Base-by-base conservation (phyloP, 1,139 yeast genomes). In the Sugiyamaella novakii region DNA sequence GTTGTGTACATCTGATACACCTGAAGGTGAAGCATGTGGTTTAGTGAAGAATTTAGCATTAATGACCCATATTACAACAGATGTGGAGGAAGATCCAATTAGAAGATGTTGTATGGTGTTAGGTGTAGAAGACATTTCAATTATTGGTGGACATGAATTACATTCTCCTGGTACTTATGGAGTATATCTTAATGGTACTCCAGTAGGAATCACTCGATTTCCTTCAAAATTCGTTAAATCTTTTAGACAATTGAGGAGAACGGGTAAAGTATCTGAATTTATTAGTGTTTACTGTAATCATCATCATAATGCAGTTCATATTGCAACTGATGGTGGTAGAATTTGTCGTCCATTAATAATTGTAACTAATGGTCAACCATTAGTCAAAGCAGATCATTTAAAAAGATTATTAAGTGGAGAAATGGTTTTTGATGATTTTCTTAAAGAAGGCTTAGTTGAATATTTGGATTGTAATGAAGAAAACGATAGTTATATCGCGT, bases 1-100 rank as follows among this genome's bases (percentile, higher is more conserved):
- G 98, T 76, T 92, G 55, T 92, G 99, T 77, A 89, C 98, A 5
- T 87, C 98, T 0, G 99, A 92, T 78, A 92, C 99, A 0, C 99
- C 99, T 2, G 99, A 92, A 78, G 99, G 99, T 76, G 99, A 94
- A 69, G 98, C 99, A 1, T 92, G 99, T 81, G 99, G 99, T 63
- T 78, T 92, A 67, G 98, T 92, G 29, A 92, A 92, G 69, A 92
- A 92, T 65, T 75, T 92, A 67, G 98, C 98, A 1, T 77, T 92
- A 49, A 92, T 92, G 99, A 92, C 99, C 12, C 99, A 92, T 70
- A 94, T 92, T 63, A 92, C 99, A 7, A 91, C 98, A 2, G 99
- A 92, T 68, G 98, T 88, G 61, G 99, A 92, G 68, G 98, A 92
- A 65, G 86, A 77, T 14, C 98, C 98, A 11, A 81, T 92, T 39